Evolutionary conservation across 495 filamentous ascomycete species (phyloP).

Genomic region (Penicillium fimorum): DNA sequence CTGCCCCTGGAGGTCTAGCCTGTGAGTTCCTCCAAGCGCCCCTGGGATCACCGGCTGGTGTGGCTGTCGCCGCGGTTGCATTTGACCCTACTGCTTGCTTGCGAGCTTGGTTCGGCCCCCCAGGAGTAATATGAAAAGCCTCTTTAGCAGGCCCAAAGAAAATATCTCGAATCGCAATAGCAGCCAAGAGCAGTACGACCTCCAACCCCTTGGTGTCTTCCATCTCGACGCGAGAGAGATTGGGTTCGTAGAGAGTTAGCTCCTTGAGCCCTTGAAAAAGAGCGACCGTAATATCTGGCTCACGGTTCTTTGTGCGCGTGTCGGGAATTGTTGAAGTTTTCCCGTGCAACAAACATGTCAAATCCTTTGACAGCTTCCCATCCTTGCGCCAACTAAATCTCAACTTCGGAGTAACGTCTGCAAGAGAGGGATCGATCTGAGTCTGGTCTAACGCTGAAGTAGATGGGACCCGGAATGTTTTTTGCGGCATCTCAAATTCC

Average conservation of each 20-base stretch:
- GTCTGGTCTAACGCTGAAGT: slow-evolving; percentile 72
- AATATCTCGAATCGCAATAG: slow-evolving; percentile 83
- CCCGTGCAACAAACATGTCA: slow-evolving; percentile 78
- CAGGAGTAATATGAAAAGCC: slow-evolving; percentile 70
- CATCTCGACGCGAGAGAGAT: slow-evolving; percentile 83
- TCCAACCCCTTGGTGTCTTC: slow-evolving; percentile 95
- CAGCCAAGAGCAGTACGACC: slow-evolving; percentile 77
- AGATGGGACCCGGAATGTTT: slow-evolving; percentile 77
- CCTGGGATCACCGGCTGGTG: neutral
- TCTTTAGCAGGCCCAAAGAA: slow-evolving; percentile 68
- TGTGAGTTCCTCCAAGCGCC: slow-evolving; percentile 11
- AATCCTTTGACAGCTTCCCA: slow-evolving; percentile 77
- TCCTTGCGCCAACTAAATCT: slow-evolving; percentile 92
- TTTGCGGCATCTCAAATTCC: slow-evolving; percentile 91
- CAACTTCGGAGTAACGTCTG: slow-evolving; percentile 72
- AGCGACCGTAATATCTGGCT: slow-evolving; percentile 91
- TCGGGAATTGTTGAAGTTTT: slow-evolving; percentile 62
- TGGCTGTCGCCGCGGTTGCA: neutral
- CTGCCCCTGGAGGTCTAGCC: slow-evolving; percentile 4
- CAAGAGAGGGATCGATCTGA: slow-evolving; percentile 62
- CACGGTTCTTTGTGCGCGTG: slow-evolving; percentile 69
- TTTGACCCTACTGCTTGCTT: neutral
- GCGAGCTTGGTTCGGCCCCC: slow-evolving; percentile 2
- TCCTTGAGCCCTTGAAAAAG: slow-evolving; percentile 68
- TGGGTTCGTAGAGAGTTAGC: slow-evolving; percentile 88